Evolutionary conservation across 805 yeast species (phyloP).

Genomic region (Candida awuae): DNA sequence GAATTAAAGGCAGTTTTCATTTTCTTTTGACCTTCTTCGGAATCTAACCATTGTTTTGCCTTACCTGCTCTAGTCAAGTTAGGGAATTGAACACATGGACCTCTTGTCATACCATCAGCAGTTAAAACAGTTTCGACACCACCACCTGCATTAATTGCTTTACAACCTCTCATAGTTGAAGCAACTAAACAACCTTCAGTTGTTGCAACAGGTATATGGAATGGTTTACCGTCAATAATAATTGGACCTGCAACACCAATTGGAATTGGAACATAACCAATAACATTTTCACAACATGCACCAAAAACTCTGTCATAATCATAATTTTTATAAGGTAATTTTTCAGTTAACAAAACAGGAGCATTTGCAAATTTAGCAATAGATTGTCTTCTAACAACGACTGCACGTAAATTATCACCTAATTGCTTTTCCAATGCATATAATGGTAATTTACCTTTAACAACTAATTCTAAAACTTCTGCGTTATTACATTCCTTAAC

Average conservation of each 20-base stretch:
- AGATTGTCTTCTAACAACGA: slow-evolving; percentile 85
- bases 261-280: slow-evolving; percentile 94
- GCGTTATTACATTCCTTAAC: slow-evolving; percentile 58
- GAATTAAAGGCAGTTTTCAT: slow-evolving; percentile 90
- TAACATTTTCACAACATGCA: slow-evolving; percentile 98
- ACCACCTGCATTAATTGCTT: slow-evolving; percentile 95
- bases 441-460: slow-evolving; percentile 73
- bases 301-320: slow-evolving; percentile 96
- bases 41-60: slow-evolving; percentile 91
- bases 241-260: slow-evolving; percentile 98
- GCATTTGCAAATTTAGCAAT: slow-evolving; percentile 77
- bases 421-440: slow-evolving; percentile 93
- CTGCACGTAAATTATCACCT: slow-evolving; percentile 86
- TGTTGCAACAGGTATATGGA: slow-evolving; percentile 97
- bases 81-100: slow-evolving; percentile 93
- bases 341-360: slow-evolving; percentile 62
- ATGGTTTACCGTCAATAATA: slow-evolving; percentile 79
- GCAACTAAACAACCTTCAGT: slow-evolving; percentile 99
- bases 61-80: slow-evolving; percentile 82
- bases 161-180: slow-evolving; percentile 98
- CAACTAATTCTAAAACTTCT: slow-evolving; percentile 66
- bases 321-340: slow-evolving; percentile 73
- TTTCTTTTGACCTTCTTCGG: slow-evolving; percentile 80
- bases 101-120: slow-evolving; percentile 98
- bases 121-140: slow-evolving; percentile 90